Evolutionary conservation across 371 early-diverging fungal species (phyloP).

Genomic region (Neoconidiobolus thromboides): DNA sequence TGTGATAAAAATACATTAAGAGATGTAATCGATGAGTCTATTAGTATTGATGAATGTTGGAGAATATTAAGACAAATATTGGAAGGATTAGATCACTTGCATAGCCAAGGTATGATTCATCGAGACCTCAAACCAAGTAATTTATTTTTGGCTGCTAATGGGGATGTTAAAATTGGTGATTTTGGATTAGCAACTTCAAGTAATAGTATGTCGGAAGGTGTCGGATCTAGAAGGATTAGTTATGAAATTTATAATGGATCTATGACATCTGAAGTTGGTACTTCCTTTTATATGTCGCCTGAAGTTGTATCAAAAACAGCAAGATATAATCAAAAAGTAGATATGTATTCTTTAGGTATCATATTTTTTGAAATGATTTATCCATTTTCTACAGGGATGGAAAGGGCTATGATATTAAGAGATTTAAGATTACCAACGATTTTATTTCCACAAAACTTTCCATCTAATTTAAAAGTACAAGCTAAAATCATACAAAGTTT

Average conservation of each 20-base stretch:
- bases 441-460: constrained; percentile 53
- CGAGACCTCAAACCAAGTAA: constrained; percentile 96
- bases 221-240: background rate
- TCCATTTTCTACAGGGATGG: constrained; percentile 50
- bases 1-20: constrained; percentile 83
- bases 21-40: constrained; percentile 63
- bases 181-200: constrained; percentile 74
- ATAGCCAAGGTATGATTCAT: constrained; percentile 84
- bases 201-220: constrained; percentile 4
- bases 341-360: constrained; percentile 15
- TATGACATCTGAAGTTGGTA: constrained; percentile 47
- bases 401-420: constrained; percentile 27
- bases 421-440: constrained; percentile 42
- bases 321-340: constrained; percentile 29
- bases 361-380: constrained; percentile 62
- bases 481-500: constrained; percentile 47
- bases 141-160: constrained; percentile 78
- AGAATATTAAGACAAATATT: constrained; percentile 33
- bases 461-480: constrained; percentile 32
- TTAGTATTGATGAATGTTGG: constrained; percentile 47
- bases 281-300: constrained; percentile 84
- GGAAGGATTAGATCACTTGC: constrained; percentile 48
- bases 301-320: constrained; percentile 48
- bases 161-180: constrained; percentile 94
- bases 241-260: constrained; percentile 6